Conservation (phyloP, 257 asterid genomes). For the Echium plantagineum region DNA sequence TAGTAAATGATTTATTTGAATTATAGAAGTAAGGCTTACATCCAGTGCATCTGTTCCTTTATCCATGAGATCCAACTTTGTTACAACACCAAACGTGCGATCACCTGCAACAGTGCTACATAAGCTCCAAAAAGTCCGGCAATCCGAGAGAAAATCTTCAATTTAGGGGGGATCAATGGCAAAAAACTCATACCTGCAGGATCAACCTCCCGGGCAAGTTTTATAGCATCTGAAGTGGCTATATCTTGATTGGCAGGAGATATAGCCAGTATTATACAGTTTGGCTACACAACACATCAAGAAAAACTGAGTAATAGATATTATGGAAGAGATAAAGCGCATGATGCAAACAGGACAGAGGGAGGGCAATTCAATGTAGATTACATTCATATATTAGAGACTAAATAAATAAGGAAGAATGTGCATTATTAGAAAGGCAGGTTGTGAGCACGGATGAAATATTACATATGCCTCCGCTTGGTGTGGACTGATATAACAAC, state of each 20-base stretch:
- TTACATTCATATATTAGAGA: background rate
- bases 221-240: constrained; percentile 96
- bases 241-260: constrained; percentile 98
- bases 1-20: background rate
- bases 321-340: constrained; percentile 3
- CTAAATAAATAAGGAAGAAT: background rate
- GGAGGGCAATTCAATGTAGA: background rate
- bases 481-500: background rate
- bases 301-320: constrained; percentile 1
- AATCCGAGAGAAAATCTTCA: background rate
- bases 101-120: constrained; percentile 47
- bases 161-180: background rate
- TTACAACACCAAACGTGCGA: constrained; percentile 90
- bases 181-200: constrained; percentile 41
- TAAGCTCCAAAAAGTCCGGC: background rate
- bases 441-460: background rate
- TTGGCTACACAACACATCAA: constrained; percentile 44
- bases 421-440: background rate
- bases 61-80: constrained; percentile 92
- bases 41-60: constrained; percentile 90
- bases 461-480: background rate
- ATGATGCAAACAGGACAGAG: background rate
- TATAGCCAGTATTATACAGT: constrained; percentile 76
- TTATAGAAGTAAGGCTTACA: constrained; percentile 26
- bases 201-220: constrained; percentile 83